These are phyloP conservation scores for Halocafeteria seosinensis DNA, from an alignment of 108 stramenopile species.

Conservation along the genomic window DNA sequence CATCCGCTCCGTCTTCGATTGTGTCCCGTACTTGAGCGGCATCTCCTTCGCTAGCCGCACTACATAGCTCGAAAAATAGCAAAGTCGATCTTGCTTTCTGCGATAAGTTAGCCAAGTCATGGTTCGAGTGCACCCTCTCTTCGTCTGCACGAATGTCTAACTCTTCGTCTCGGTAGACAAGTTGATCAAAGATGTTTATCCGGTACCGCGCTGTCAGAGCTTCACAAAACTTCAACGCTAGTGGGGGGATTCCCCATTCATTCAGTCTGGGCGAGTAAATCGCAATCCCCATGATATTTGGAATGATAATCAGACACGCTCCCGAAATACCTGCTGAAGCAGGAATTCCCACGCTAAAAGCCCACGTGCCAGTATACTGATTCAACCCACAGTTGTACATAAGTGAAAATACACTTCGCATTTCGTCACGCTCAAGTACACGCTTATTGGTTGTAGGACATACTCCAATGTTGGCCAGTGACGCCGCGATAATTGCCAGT, in stretches of 20 bases:
- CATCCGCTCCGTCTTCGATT: slow-evolving; percentile 30
- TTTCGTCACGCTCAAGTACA: neutral
- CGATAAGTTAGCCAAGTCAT: neutral
- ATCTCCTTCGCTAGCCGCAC: slow-evolving; percentile 2
- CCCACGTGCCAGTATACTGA: slow-evolving; percentile 24
- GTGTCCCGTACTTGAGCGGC: neutral
- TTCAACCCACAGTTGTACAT: slow-evolving; percentile 26
- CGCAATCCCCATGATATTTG: slow-evolving; percentile 12
- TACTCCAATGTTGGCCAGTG: slow-evolving; percentile 8
- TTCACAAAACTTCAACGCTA: slow-evolving; percentile 16
- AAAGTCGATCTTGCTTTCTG: neutral
- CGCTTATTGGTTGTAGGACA: slow-evolving; percentile 4
- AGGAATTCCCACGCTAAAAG: slow-evolving; percentile 25
- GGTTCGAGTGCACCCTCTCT: neutral
- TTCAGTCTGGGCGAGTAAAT: slow-evolving; percentile 29
- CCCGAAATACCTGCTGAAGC: slow-evolving; percentile 28
- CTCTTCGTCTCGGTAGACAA: neutral
- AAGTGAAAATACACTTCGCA: neutral
- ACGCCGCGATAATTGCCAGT: slow-evolving; percentile 8
- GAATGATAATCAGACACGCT: slow-evolving; percentile 20
- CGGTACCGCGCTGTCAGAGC: neutral
- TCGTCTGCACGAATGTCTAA: neutral
- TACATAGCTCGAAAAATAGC: neutral
- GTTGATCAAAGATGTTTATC: neutral
- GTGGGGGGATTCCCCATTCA: slow-evolving; percentile 17